Percentiles rank a stretch among this genome's conserved stretches.
phyloP scores from a whole-genome alignment of 495 filamentous ascomycete species.

The Penicillium parvum region DNA sequence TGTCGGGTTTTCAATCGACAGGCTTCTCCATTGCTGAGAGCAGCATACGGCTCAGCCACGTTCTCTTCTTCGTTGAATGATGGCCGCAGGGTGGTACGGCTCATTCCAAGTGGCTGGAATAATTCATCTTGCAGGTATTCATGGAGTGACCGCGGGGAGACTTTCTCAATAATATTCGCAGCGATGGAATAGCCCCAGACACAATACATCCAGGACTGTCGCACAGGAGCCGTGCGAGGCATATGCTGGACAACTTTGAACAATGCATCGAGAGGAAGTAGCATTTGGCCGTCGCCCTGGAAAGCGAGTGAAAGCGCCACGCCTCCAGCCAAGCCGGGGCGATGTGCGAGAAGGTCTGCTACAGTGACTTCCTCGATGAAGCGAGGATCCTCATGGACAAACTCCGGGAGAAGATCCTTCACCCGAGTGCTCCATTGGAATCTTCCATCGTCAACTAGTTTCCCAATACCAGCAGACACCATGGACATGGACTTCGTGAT shows the following conservation, averaged over 20 bases:
- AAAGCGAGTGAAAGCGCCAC: not conserved
- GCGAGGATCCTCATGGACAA: no score
- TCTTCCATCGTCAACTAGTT: no score
- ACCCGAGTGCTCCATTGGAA: no score
- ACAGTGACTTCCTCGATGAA: no score
- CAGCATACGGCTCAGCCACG: not conserved
- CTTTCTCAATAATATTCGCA: not conserved
- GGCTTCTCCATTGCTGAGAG: not conserved
- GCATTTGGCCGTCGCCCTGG: not conserved
- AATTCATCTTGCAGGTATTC: constrained; percentile 1
- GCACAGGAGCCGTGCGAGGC: not conserved
- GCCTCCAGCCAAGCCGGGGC: no score
- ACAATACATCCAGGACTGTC: not conserved
- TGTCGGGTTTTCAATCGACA: not conserved
- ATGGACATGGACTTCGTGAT: no score
- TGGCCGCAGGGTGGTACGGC: not conserved
- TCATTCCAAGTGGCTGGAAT: constrained; percentile 1
- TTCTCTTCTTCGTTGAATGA: not conserved
- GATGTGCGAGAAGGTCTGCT: no score
- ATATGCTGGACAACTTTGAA: not conserved
- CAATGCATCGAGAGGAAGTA: not conserved
- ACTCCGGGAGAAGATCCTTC: no score
- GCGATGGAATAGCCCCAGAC: constrained; percentile 2
- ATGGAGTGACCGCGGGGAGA: not conserved
- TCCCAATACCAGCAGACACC: no score